A percentile compares a stretch with the other conserved stretches of the same genome.
These are phyloP conservation scores for Fusarium humuli DNA, from an alignment of 2,329 filamentous ascomycete genomes.

Conservation along the genomic window DNA sequence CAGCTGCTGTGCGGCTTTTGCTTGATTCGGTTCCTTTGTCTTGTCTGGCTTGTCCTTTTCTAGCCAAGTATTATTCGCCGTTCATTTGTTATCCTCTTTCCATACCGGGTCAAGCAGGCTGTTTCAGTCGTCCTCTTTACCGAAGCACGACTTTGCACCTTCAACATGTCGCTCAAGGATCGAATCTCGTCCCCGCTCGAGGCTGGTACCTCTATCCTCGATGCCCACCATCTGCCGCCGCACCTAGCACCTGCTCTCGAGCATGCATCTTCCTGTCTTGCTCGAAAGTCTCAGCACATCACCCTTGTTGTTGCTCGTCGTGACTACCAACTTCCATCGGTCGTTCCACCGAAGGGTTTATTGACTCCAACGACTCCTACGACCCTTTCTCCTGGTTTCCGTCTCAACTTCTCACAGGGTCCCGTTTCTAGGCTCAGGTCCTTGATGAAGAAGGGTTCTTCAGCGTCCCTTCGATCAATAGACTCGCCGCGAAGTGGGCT, in stretches of 20 bases:
- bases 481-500: slow-evolving; percentile 43
- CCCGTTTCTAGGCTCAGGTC: slow-evolving; percentile 51
- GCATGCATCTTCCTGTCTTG: slow-evolving; percentile 67
- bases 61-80: slow-evolving; percentile 3
- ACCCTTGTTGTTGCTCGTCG: slow-evolving; percentile 68
- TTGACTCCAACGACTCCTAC: slow-evolving; percentile 47
- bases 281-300: slow-evolving; percentile 66
- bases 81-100: slow-evolving; percentile 16
- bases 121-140: slow-evolving; percentile 8
- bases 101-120: not conserved
- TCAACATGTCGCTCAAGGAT: slow-evolving; percentile 62
- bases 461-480: slow-evolving; percentile 41
- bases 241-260: slow-evolving; percentile 67
- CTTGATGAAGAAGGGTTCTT: slow-evolving; percentile 47
- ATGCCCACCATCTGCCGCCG: slow-evolving; percentile 68
- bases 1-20: slow-evolving; percentile 40
- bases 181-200: slow-evolving; percentile 73
- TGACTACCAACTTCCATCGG: slow-evolving; percentile 65
- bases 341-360: slow-evolving; percentile 39
- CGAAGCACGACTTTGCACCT: slow-evolving; percentile 26
- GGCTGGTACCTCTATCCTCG: slow-evolving; percentile 69
- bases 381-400: slow-evolving; percentile 48
- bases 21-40: slow-evolving; percentile 12
- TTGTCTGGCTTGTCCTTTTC: slow-evolving; percentile 6
- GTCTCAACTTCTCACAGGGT: slow-evolving; percentile 49